Percentiles rank a stretch among this genome's conserved stretches.
phyloP scores from a whole-genome alignment of 139 green algal genomes.

The Microglena sp. region DNA sequence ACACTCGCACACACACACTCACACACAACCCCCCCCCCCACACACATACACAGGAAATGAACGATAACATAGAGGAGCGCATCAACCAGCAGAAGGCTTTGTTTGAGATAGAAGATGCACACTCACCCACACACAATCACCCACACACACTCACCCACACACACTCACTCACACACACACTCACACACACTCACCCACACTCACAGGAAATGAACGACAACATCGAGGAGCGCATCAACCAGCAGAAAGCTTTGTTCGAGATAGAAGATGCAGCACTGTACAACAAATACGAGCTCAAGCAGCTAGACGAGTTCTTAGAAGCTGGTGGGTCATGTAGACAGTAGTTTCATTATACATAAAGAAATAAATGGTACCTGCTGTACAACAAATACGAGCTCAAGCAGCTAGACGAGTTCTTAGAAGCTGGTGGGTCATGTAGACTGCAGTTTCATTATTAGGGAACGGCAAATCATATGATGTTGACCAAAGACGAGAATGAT shows the following conservation, averaged over 20 bases:
- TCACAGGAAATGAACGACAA: conserved; percentile 68
- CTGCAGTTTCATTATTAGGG: too few relatives aligned
- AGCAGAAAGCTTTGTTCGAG: conserved; percentile 69
- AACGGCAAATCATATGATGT: too few relatives aligned
- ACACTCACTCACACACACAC: too few relatives aligned
- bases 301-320: conserved; percentile 37
- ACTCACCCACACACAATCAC: too few relatives aligned
- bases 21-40: too few relatives aligned
- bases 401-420: conserved; percentile 37
- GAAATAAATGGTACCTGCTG: too few relatives aligned
- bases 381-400: conserved; percentile 43
- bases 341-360: too few relatives aligned
- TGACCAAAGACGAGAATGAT: too few relatives aligned
- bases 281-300: conserved; percentile 40
- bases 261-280: conserved; percentile 56
- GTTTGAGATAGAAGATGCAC: conserved; percentile 72
- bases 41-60: conserved; percentile 61
- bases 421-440: conserved; percentile 12
- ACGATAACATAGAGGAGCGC: conserved; percentile 71
- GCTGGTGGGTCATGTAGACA: too few relatives aligned
- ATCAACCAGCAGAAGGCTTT: conserved; percentile 72
- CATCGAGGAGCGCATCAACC: conserved; percentile 73
- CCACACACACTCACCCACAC: too few relatives aligned
- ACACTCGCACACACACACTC: too few relatives aligned
- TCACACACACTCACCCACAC: too few relatives aligned